Evolutionary conservation across 805 yeast genomes (phyloP).

Genomic region (Candida vaughaniae): DNA sequence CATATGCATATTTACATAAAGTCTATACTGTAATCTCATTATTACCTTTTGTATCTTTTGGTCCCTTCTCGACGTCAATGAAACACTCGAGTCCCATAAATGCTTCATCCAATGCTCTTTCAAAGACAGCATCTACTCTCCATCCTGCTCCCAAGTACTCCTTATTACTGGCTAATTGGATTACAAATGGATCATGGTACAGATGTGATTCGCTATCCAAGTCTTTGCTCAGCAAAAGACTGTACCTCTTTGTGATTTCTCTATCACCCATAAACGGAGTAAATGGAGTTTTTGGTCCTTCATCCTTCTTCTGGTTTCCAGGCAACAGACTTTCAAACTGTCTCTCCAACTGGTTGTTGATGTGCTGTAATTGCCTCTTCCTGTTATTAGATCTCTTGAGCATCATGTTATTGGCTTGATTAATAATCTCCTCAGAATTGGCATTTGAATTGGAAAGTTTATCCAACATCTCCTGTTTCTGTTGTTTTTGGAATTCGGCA

Average conservation of each 20-base stretch:
- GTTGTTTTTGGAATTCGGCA: slow-evolving; percentile 38
- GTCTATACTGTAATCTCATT: background rate
- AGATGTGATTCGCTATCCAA: slow-evolving; percentile 24
- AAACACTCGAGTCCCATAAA: slow-evolving; percentile 86
- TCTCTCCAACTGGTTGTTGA: slow-evolving; percentile 55
- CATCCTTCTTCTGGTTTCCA: slow-evolving; percentile 18
- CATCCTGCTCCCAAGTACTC: slow-evolving; percentile 87
- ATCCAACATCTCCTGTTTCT: slow-evolving; percentile 41
- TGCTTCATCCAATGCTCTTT: slow-evolving; percentile 81
- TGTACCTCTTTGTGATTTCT: slow-evolving; percentile 52
- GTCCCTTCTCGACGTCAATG: slow-evolving; percentile 46
- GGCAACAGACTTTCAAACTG: slow-evolving; percentile 32
- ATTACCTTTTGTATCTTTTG: background rate
- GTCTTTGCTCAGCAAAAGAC: slow-evolving; percentile 26
- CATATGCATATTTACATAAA: background rate
- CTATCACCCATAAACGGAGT: slow-evolving; percentile 95
- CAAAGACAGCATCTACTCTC: slow-evolving; percentile 64
- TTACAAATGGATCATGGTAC: slow-evolving; percentile 46
- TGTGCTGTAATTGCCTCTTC: slow-evolving; percentile 56
- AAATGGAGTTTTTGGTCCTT: slow-evolving; percentile 53
- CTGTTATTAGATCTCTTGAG: slow-evolving; percentile 65
- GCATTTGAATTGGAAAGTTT: slow-evolving; percentile 31
- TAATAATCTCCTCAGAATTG: slow-evolving; percentile 40
- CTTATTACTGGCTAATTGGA: slow-evolving; percentile 51
- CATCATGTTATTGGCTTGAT: slow-evolving; percentile 37